phyloP scores from a whole-genome alignment of 805 yeast species.

The Myxozyma sirexii region DNA sequence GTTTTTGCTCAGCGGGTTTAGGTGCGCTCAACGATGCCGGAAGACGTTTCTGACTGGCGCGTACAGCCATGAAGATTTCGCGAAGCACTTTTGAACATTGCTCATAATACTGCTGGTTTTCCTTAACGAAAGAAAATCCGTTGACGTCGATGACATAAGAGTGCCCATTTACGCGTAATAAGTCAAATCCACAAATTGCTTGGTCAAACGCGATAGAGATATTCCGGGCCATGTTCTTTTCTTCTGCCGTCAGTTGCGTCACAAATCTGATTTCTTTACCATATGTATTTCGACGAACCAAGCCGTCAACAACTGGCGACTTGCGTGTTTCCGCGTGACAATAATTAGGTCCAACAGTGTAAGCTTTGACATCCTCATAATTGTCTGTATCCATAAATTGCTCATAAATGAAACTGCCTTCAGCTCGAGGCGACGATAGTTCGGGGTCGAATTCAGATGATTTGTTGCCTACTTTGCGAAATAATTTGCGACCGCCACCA shows the following conservation, averaged over 20 bases:
- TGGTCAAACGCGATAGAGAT: slow-evolving; percentile 81
- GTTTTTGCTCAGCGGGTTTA: slow-evolving; percentile 58
- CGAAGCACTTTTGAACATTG: slow-evolving; percentile 76
- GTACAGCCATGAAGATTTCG: slow-evolving; percentile 56
- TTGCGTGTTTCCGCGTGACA: slow-evolving; percentile 99
- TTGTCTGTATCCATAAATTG: slow-evolving; percentile 97
- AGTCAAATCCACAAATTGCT: slow-evolving; percentile 95
- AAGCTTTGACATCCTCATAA: slow-evolving; percentile 97
- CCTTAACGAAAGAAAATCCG: slow-evolving; percentile 97
- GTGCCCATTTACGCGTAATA: slow-evolving; percentile 82
- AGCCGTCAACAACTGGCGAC: slow-evolving; percentile 99
- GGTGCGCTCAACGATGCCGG: slow-evolving; percentile 39
- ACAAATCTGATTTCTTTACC: slow-evolving; percentile 95
- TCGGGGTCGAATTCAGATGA: slow-evolving; percentile 93
- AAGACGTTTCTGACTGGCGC: slow-evolving; percentile 48
- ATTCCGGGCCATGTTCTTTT: slow-evolving; percentile 74
- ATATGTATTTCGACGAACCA: slow-evolving; percentile 93
- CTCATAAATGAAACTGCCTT: slow-evolving; percentile 91
- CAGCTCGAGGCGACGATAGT: slow-evolving; percentile 72
- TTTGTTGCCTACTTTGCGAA: slow-evolving; percentile 95
- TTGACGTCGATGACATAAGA: slow-evolving; percentile 96
- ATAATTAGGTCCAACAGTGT: slow-evolving; percentile 86
- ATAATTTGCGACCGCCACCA: slow-evolving; percentile 94
- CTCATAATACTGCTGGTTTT: slow-evolving; percentile 83
- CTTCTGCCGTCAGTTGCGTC: slow-evolving; percentile 75